phyloP scores from a whole-genome alignment of 192 early-diverging fungal species.

The Backusella psychrophila region DNA sequence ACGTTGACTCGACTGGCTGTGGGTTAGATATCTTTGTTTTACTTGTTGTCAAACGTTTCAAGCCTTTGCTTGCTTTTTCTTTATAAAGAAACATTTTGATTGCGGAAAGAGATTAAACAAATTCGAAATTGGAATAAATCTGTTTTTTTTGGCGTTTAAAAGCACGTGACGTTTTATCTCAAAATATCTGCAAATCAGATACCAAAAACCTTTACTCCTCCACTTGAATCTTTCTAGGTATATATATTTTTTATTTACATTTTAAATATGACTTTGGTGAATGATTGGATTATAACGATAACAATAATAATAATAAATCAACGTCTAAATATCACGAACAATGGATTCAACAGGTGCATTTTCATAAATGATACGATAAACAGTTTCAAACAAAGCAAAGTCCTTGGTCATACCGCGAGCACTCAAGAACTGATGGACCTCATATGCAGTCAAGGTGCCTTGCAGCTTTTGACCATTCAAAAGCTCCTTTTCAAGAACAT shows the following conservation, averaged over 20 bases:
- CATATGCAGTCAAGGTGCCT: slow-evolving; percentile 88
- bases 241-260: neutral
- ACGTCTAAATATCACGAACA: slow-evolving; percentile 11
- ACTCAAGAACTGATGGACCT: slow-evolving; percentile 79
- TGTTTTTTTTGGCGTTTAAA: neutral
- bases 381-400: slow-evolving; percentile 83
- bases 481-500: slow-evolving; percentile 83
- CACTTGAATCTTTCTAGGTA: neutral
- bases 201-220: neutral
- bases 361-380: slow-evolving; percentile 90
- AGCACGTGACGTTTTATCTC: neutral
- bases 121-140: neutral
- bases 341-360: slow-evolving; percentile 27
- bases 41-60: neutral
- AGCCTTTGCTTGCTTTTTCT: slow-evolving; percentile 4
- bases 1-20: neutral
- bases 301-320: neutral
- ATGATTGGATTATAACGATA: neutral
- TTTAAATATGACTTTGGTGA: neutral
- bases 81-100: slow-evolving; percentile 5
- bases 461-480: slow-evolving; percentile 97
- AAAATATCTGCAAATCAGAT: neutral
- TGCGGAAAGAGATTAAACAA: neutral
- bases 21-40: slow-evolving; percentile 9
- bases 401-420: slow-evolving; percentile 39